Conservation (phyloP, 768 basidiomycete species). For the Lepiota brunneoincarnata region DNA sequence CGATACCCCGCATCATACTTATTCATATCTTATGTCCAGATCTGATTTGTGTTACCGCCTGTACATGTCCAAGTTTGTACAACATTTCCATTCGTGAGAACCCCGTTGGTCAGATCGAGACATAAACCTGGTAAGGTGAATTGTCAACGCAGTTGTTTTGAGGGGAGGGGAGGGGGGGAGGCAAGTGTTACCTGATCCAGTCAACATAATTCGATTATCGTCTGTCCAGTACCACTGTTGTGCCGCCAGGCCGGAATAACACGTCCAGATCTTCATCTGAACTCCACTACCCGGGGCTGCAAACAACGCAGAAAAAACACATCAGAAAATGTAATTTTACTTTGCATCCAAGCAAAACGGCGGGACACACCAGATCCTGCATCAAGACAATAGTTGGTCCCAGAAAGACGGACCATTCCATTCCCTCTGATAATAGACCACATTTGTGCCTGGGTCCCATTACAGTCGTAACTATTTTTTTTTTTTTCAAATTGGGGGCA, state of each 20-base stretch:
- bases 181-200: constrained; percentile 12
- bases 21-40: neutral
- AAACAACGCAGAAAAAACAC: neutral
- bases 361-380: constrained; percentile 13
- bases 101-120: constrained; percentile 21
- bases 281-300: constrained; percentile 18
- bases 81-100: constrained; percentile 16
- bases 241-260: constrained; percentile 16
- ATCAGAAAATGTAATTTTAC: neutral
- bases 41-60: constrained; percentile 19
- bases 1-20: too few relatives aligned
- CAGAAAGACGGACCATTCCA: constrained; percentile 14
- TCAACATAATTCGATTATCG: constrained; percentile 12
- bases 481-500: neutral
- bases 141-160: too few relatives aligned
- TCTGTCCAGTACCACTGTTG: constrained; percentile 19
- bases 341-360: neutral
- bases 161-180: too few relatives aligned
- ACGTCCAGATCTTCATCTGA: constrained; percentile 23
- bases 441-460: constrained; percentile 14
- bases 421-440: constrained; percentile 17
- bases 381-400: constrained; percentile 18
- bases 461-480: constrained; percentile 18
- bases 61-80: constrained; percentile 22
- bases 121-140: constrained; percentile 13